Base-by-base conservation (phyloP, 441 rosid species). In the Erodium moschatum region DNA sequence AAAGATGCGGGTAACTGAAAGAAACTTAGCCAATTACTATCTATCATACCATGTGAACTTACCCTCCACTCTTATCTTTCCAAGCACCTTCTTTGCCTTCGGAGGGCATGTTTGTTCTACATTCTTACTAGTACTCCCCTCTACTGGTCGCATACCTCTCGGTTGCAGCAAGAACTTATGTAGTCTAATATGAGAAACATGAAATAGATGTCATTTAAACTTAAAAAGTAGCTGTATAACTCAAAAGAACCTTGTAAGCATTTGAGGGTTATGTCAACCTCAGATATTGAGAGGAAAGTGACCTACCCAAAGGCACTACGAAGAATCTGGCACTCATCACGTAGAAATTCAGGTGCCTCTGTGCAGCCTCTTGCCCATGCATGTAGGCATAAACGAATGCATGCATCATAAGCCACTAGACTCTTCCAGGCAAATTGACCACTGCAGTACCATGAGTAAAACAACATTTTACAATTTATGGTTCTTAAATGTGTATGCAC, bases 341-440 rank as follows among this genome's bases (percentile, higher is more conserved):
- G 81, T 70, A 94, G 83, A 86, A 94, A 94, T 79, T 87, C 93
- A 71, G 97, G 96, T 79, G 98, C 98, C 81, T 91, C 96, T n/a
- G 89, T 77, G 78, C 93, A 89, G 42, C 90, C 96, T 78, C 78
- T 84, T 70, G 93, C 93, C 98, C 97, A 94, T 35, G 88, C 85
- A 76, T 80, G 77, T 65, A 91, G 83, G 76, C 96, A 91, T 65
- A 91, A 77, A 38, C 98, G 91, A 71, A 91, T 85, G 70, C 96
- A 94, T 72, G 98, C 98, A 81, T 94, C 98, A 81, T 94, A 89
- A 33, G 98, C 86, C 73, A 93, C 73, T 54, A 93, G 82, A 77
- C 92, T 85, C 84, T 94, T 97, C 98, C 97, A 91, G 27, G 96
- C 96, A 80, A 82, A 78, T 74, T 88, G 97, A 72, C 86, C 90